Conservation (phyloP, 192 early-diverging fungal species). For the Entomortierella chlamydospora region DNA sequence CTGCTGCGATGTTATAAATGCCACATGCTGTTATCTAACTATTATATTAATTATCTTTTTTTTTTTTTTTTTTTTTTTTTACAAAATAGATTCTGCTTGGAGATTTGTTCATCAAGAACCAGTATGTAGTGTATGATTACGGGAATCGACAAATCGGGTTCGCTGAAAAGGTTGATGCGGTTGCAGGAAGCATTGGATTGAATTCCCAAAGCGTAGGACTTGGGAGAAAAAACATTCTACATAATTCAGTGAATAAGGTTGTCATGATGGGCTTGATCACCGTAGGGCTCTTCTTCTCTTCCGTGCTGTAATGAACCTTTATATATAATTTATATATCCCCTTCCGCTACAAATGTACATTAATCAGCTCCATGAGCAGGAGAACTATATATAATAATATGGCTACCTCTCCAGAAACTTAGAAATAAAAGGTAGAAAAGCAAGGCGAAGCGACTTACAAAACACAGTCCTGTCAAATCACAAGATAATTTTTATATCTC, state of each 20-base stretch:
- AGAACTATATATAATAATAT: no score
- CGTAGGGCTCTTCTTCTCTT: background rate
- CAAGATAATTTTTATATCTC: no score
- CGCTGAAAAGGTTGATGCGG: conserved; percentile 26
- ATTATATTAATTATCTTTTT: background rate
- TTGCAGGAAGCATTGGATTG: conserved; percentile 36
- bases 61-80: background rate
- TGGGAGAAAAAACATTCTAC: background rate
- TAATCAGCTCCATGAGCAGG: background rate
- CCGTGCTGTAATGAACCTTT: no score
- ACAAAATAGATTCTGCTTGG: conserved; percentile 22
- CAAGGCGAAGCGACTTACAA: no score
- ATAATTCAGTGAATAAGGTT: background rate
- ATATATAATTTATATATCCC: no score
- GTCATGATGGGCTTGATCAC: background rate
- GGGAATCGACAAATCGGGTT: conserved; percentile 28
- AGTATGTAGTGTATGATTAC: conserved; percentile 52
- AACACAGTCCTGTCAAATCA: no score
- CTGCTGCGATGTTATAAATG: no score
- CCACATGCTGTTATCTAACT: no score
- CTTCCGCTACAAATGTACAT: no score
- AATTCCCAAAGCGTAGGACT: conserved; percentile 25
- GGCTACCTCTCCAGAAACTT: no score
- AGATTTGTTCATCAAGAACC: conserved; percentile 51
- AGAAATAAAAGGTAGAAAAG: no score